Evolutionary conservation across 2,329 filamentous ascomycete genomes (phyloP), one percentile per base, ranked within the genome.

Genomic region (Fusarium decemcellulare): DNA sequence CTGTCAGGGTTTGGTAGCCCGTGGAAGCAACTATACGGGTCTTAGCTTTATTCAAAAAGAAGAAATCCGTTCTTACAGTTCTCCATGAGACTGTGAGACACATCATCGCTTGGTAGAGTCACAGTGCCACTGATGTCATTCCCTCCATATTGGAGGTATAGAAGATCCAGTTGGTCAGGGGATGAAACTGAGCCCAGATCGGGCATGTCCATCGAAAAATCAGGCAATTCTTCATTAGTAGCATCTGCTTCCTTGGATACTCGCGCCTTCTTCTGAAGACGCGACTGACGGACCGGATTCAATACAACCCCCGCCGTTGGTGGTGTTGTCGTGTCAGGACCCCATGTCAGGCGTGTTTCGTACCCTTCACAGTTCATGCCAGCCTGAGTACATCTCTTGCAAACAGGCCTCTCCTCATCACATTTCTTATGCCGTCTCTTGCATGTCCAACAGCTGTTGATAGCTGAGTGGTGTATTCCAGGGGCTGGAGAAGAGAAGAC

Each of bases 371-470:
- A 68, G 9, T 34, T 9, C 16, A 66, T 66, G 5, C 54, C 59
- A 3, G 63, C 65, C 16, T 68, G 54, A 14, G 36, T 36, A n/a
- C 65, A 68, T 52, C 59, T 53, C 16, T 59, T 37, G 44, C 65
- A 68, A 11, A 62, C 44, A 1, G 63, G 65, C 2, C 50, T 43
- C 11, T 29, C 60, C 39, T 68, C 65, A 16, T 68, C 65, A 50
- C 59, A 68, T 63, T 68, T 68, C 12, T 68, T 68, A 9, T 68
- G 62, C 10, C 65, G 39, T 27, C 48, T 56, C 23, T 68, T 68
- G 27, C 63, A 68, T 12, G 65, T 68, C 65, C 63, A 68, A n/a
- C 65, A 68, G 42, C 65, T 66, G 8, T 18, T 9, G 6, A 47
- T 5, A 8, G 10, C 29, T 47, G 27, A 47, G 44, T 5, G 10